A percentile compares a stretch with the other conserved stretches of the same genome.
Evolutionary conservation across 139 green algal species (phyloP).

Genomic region (Chlamydomonas incerta): DNA sequence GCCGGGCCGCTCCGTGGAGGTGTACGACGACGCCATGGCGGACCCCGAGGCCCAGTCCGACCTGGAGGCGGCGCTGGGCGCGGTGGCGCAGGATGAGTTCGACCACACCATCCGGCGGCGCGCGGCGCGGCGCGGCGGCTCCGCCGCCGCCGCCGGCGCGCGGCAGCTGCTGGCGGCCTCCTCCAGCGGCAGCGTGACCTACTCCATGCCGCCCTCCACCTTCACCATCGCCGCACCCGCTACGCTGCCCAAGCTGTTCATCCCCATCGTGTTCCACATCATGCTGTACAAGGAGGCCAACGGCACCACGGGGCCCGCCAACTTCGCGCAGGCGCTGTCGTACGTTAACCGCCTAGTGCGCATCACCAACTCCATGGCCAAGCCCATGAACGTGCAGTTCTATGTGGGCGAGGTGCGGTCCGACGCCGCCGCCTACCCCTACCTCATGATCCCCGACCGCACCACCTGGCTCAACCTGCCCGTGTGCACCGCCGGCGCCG

Average conservation of each 20-base stretch:
- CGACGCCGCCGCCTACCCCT: neutral
- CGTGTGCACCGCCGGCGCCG: neutral
- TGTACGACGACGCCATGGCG: too few species aligned
- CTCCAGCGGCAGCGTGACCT: too few species aligned
- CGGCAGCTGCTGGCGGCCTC: neutral
- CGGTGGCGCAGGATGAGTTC: too few species aligned
- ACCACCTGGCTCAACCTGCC: neutral
- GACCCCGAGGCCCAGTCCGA: too few species aligned
- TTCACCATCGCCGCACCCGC: neutral
- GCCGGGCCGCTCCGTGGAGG: too few species aligned
- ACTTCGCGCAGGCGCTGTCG: neutral
- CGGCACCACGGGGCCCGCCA: neutral
- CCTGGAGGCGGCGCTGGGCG: too few species aligned
- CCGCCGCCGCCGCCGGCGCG: too few species aligned
- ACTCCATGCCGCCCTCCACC: too few species aligned
- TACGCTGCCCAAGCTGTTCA: neutral
- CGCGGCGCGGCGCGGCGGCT: too few species aligned
- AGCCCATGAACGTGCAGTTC: neutral
- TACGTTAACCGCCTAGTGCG: neutral
- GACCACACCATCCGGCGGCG: too few species aligned
- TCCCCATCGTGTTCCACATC: constrained; percentile 13
- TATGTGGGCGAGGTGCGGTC: neutral
- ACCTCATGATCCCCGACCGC: neutral
- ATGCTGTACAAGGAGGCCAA: neutral
- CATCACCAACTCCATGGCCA: neutral